Evolutionary conservation across 2,329 filamentous ascomycete genomes (phyloP), one percentile per base, ranked within the genome.

Genomic region (Colletotrichum ledebouriae): DNA sequence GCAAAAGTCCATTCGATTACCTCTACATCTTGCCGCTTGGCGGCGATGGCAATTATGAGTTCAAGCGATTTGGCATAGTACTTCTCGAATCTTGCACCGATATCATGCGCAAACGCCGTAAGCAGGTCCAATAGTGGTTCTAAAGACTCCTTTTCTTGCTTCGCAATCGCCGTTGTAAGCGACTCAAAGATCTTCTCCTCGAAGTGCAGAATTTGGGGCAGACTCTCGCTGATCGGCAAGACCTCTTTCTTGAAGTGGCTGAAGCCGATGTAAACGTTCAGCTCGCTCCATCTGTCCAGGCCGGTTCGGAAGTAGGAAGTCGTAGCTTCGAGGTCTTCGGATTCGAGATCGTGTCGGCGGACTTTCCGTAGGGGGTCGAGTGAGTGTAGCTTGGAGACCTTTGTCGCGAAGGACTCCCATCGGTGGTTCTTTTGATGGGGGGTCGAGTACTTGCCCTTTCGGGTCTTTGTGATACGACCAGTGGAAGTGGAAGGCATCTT

Each of bases 1-100:
- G 91, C 94, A 80, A 99, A 99, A 58, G 93, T 95, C 94, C 95
- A 98, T 81, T 99, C 96, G 58, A 98, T 93, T n/a, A 97, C 94
- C 71, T 94, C 93, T 29, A 93, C 90, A 75, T 93, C 91, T 64
- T 92, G 86, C 60, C 93, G 89, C 73, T 89, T 92, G 61, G 90
- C 90, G 11, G 94, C 94, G 71, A 98, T 87, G 15, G 89, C 88
- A 44, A 93, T 88, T 62, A 99, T 89, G 61, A 97, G 83, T 61
- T 85, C 87, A 66, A 99, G 88, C 29, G 92, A 89, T 59, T 87
- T 86, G 52, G 89, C 86, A 77, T 97, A 98, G 78, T 97, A 90
- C 75, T 92, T 93, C 80, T 98, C 94, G 75, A 99, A 99, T 55
- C 90, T 87, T 17, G 87, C 86, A 58, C 95, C 95, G 63, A 99